Evolutionary conservation across 129 eudicot species (phyloP).

Genomic region (Arctium lappa): DNA sequence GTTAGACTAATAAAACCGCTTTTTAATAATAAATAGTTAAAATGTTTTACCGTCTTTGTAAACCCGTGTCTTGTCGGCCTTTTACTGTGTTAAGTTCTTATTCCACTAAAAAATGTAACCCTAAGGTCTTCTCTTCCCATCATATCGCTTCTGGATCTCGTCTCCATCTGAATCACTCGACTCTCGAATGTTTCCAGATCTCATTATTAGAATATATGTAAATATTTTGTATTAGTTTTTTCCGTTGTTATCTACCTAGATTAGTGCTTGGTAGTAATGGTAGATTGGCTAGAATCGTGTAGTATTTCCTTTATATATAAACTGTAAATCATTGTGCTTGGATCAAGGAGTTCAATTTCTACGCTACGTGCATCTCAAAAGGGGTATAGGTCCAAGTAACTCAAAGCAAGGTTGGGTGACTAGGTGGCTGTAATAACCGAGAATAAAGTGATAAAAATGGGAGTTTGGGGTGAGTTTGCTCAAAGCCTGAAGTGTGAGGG

Average conservation of each 20-base stretch:
- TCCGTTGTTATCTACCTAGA: not conserved
- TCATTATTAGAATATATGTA: not conserved
- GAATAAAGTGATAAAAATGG: too few relatives aligned
- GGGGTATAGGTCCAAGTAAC: too few relatives aligned
- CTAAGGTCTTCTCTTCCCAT: not conserved
- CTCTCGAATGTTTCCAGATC: not conserved
- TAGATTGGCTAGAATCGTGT: too few relatives aligned
- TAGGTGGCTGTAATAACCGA: too few relatives aligned
- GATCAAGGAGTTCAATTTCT: not conserved
- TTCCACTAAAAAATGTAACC: not conserved
- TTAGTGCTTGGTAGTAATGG: not conserved
- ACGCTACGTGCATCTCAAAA: too few relatives aligned
- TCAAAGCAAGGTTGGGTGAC: too few relatives aligned
- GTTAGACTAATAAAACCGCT: not conserved
- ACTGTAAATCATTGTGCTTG: not conserved
- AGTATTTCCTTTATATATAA: too few relatives aligned
- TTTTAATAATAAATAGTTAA: too few relatives aligned
- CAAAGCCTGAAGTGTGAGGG: too few relatives aligned
- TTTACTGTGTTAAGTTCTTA: not conserved
- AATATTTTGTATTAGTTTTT: not conserved
- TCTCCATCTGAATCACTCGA: not conserved
- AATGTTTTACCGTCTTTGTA: not conserved
- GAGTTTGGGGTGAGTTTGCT: too few relatives aligned
- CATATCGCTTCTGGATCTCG: not conserved
- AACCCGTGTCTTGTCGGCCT: not conserved